Conservation (phyloP, 306 rosid genomes). For the Lathyrus sativus region DNA sequence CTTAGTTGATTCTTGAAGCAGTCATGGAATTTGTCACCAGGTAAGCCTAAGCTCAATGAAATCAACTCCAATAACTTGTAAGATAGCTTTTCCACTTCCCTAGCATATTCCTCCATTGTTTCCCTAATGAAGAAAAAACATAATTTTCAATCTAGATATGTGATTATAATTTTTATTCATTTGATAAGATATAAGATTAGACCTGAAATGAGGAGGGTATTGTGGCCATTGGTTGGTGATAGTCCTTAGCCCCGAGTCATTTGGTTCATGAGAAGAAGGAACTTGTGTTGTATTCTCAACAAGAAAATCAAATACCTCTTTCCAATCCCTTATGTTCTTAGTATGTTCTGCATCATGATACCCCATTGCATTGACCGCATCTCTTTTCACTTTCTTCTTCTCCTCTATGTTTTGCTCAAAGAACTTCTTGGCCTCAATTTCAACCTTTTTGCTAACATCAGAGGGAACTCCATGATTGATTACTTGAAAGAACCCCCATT, state of each 20-base stretch:
- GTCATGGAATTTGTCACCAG: slow-evolving; percentile 47
- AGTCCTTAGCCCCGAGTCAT: slow-evolving; percentile 41
- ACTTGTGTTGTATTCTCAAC: slow-evolving; percentile 45
- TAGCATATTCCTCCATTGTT: slow-evolving; percentile 54
- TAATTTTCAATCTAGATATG: background rate
- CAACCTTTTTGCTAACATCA: slow-evolving; percentile 40
- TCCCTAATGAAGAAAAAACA: slow-evolving; percentile 46
- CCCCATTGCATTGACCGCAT: slow-evolving; percentile 63
- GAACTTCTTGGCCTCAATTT: slow-evolving; percentile 49
- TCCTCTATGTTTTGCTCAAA: slow-evolving; percentile 45
- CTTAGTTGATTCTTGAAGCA: slow-evolving; percentile 68
- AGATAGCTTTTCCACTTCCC: slow-evolving; percentile 69
- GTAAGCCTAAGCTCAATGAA: slow-evolving; percentile 57
- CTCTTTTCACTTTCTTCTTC: slow-evolving; percentile 63
- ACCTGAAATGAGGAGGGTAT: slow-evolving; percentile 63
- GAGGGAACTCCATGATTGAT: slow-evolving; percentile 69
- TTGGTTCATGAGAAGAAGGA: slow-evolving; percentile 55
- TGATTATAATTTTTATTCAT: background rate
- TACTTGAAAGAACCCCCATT: slow-evolving; percentile 87
- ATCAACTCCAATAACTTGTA: slow-evolving; percentile 61
- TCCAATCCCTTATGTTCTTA: slow-evolving; percentile 84
- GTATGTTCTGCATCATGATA: slow-evolving; percentile 73
- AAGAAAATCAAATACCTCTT: slow-evolving; percentile 78
- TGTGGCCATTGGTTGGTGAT: slow-evolving; percentile 78
- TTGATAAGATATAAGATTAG: slow-evolving; percentile 4